Conservation (phyloP, 345 rosid genomes). For the Orychophragmus violaceus region DNA sequence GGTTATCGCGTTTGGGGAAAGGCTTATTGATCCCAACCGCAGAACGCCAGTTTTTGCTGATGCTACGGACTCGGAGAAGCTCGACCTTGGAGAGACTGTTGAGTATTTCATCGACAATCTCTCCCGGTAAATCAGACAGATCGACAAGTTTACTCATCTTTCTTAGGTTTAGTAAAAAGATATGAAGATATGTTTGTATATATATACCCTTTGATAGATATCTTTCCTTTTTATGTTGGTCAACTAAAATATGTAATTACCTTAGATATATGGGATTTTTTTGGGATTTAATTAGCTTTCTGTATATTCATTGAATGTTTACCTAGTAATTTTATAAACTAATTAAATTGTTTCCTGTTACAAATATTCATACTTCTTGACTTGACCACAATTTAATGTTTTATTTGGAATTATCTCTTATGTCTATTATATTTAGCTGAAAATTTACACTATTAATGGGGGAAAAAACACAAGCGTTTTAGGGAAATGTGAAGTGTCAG, state of each 20-base stretch:
- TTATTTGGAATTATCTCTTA: background rate
- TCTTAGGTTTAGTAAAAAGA: background rate
- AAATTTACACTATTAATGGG: background rate
- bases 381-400: background rate
- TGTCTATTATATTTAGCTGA: background rate
- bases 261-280: background rate
- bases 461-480: no score
- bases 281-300: background rate
- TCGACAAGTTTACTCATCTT: background rate
- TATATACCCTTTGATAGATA: background rate
- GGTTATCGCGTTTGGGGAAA: background rate
- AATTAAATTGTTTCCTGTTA: background rate
- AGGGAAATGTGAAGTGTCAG: no score
- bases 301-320: background rate
- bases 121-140: conserved; percentile 9
- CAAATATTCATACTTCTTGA: background rate
- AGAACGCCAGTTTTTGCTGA: conserved; percentile 20
- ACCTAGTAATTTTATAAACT: background rate
- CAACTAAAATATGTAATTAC: background rate
- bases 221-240: background rate
- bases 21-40: background rate
- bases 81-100: conserved; percentile 16
- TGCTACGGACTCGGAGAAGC: conserved; percentile 15
- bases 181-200: background rate
- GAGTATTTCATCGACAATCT: background rate